Evolutionary conservation across 2,329 filamentous ascomycete species (phyloP), one percentile per base, ranked within the genome.

Genomic region (Colletotrichum zoysiae): DNA sequence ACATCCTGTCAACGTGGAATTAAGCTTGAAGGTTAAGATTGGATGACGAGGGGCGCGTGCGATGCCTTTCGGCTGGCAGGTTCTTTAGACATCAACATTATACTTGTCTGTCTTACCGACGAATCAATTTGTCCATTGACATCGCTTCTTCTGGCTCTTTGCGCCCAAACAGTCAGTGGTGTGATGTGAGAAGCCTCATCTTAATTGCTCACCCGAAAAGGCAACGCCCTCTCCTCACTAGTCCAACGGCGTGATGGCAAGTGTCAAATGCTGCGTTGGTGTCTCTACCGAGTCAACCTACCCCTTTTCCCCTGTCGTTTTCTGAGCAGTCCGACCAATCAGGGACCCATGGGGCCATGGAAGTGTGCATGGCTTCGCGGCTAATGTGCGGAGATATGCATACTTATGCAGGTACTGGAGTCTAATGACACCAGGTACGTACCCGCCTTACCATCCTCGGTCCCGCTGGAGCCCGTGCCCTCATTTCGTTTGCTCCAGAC

Each of bases 11-110:
- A 70, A 58, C 65, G 70, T 70, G 65, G 65, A 70, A 70, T 56
- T 72, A 72, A 72, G 70, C 70, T 70, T 64, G 70, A 70, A 48
- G 59, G 40, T 42, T 70, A 65, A 70, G 70, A 72, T 70, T 72
- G 65, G 70, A 70, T 60, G 70, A 72, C 60, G 61, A 53, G 55
- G 57, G 35, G 66, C 70, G 66, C 59, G 59, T 72, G 65, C 42
- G 65, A 65, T 60, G 69, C 69, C 69, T 14, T 69, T 14, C 58
- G 68, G 62, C 57, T 44, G 38, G 65, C 58, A 30, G 42, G 38
- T 38, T 61, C 58, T 64, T 57, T 60, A 42, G 11, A 58, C 65
- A 48, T 68, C 65, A 53, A 58, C 4, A 42, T 18, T 12, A 42
- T 44, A 35, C 20, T 30, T 46, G 14, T 40, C 40, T 20, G 16